phyloP scores from a whole-genome alignment of 1,139 yeast genomes.

The Hansenula anomala region DNA sequence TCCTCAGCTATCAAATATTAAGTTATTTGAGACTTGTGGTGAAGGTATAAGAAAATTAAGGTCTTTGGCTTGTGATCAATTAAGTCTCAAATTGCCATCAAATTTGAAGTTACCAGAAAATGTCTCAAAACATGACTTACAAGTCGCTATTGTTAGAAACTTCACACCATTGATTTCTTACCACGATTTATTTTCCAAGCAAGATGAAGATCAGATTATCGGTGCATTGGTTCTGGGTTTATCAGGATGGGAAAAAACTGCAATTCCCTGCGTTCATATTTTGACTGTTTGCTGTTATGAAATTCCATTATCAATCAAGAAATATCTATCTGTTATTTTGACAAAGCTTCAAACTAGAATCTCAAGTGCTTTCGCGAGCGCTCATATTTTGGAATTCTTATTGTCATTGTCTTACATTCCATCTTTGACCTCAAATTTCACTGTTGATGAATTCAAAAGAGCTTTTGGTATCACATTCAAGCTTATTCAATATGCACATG shows the following conservation, averaged over 20 bases:
- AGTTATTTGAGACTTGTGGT: constrained; percentile 43
- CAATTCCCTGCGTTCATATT: constrained; percentile 74
- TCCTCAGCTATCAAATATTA: constrained; percentile 63
- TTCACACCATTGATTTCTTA: constrained; percentile 68
- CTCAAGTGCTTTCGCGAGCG: constrained; percentile 62
- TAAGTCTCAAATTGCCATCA: constrained; percentile 45
- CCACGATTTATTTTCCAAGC: constrained; percentile 49
- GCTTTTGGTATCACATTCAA: constrained; percentile 83
- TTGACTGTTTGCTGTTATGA: constrained; percentile 78
- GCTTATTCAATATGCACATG: constrained; percentile 68
- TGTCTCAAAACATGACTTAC: constrained; percentile 55
- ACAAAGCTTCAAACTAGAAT: constrained; percentile 70
- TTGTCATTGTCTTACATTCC: constrained; percentile 65
- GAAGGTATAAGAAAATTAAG: constrained; percentile 44
- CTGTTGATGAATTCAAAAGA: constrained; percentile 70
- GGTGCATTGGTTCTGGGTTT: constrained; percentile 60
- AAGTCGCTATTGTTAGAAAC: constrained; percentile 61
- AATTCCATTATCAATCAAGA: constrained; percentile 68
- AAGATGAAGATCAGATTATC: constrained; percentile 67
- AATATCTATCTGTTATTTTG: constrained; percentile 59
- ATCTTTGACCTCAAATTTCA: constrained; percentile 62
- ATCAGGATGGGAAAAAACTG: constrained; percentile 74
- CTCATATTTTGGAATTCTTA: constrained; percentile 75
- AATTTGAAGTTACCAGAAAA: constrained; percentile 39
- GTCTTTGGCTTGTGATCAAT: constrained; percentile 53